These are phyloP conservation scores for Fraxinus quadrangulata DNA, from an alignment of 257 asterid species.

Conservation along the genomic window DNA sequence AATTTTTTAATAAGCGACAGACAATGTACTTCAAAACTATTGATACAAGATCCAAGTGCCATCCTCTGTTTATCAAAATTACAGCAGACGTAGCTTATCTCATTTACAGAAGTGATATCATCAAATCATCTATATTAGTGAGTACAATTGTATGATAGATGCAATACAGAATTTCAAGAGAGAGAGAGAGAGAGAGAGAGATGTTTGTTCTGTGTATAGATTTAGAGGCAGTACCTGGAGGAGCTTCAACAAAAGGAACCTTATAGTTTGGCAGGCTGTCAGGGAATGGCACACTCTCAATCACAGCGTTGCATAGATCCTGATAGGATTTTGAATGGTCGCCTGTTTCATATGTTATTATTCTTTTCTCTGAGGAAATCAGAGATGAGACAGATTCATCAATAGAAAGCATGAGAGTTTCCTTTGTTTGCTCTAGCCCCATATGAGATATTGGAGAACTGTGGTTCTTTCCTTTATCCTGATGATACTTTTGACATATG, in stretches of 20 bases:
- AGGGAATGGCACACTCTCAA: constrained; percentile 17
- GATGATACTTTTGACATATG: constrained; percentile 16
- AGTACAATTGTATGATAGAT: background rate
- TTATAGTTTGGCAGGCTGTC: constrained; percentile 11
- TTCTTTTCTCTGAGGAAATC: constrained; percentile 16
- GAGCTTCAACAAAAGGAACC: constrained; percentile 27
- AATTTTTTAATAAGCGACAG: background rate
- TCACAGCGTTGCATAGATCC: constrained; percentile 9
- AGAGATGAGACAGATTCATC: constrained; percentile 4
- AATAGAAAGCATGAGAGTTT: constrained; percentile 18
- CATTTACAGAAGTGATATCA: background rate
- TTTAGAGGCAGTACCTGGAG: constrained; percentile 28
- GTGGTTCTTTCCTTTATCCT: constrained; percentile 23
- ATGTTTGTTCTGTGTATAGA: background rate
- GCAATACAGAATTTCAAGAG: background rate
- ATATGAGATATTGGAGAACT: constrained; percentile 26
- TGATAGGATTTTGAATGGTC: background rate
- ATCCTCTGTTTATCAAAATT: background rate
- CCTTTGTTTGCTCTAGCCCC: constrained; percentile 18
- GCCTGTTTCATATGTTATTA: constrained; percentile 5
- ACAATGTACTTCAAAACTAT: background rate
- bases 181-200: no score
- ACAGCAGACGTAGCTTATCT: background rate
- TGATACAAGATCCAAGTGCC: background rate
- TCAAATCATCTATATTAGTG: background rate